A percentile compares a stretch with the other conserved stretches of the same genome.
phyloP scores from a whole-genome alignment of 1,284 basidiomycete species.

The Tilletiaria anomala region DNA sequence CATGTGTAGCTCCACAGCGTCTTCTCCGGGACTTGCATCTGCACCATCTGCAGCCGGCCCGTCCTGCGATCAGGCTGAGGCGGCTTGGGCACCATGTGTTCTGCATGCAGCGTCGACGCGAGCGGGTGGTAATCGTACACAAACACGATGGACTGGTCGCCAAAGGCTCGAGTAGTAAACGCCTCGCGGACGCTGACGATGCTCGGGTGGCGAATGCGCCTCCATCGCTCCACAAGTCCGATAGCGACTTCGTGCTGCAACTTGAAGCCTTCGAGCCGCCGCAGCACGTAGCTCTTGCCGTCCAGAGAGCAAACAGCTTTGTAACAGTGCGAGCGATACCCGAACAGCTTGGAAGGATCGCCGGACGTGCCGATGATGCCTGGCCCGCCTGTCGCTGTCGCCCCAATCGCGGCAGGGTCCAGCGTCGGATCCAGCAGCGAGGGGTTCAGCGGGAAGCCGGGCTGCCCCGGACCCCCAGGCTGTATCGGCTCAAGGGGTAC shows the following conservation, averaged over 20 bases:
- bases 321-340: conserved; percentile 59
- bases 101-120: conserved; percentile 66
- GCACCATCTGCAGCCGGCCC: conserved; percentile 25
- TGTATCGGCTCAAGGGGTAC: conserved; percentile 55
- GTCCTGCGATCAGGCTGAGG: conserved; percentile 37
- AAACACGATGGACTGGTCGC: conserved; percentile 81
- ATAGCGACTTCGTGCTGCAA: conserved; percentile 59
- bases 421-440: not conserved
- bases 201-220: conserved; percentile 67
- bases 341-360: conserved; percentile 43
- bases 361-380: conserved; percentile 14
- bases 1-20: conserved; percentile 85
- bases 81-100: conserved; percentile 45
- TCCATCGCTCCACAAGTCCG: conserved; percentile 71
- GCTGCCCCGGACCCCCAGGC: not conserved
- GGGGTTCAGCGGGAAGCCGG: not conserved
- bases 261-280: conserved; percentile 78
- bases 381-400: not conserved
- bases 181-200: conserved; percentile 78
- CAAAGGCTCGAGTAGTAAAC: conserved; percentile 86
- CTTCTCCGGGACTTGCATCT: conserved; percentile 54
- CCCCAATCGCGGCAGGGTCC: not conserved
- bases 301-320: conserved; percentile 65
- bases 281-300: conserved; percentile 61
- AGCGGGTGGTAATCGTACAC: conserved; percentile 83